These are phyloP conservation scores for Trypanosoma avium DNA, from an alignment of 208 protist genomes.

Conservation along the genomic window DNA sequence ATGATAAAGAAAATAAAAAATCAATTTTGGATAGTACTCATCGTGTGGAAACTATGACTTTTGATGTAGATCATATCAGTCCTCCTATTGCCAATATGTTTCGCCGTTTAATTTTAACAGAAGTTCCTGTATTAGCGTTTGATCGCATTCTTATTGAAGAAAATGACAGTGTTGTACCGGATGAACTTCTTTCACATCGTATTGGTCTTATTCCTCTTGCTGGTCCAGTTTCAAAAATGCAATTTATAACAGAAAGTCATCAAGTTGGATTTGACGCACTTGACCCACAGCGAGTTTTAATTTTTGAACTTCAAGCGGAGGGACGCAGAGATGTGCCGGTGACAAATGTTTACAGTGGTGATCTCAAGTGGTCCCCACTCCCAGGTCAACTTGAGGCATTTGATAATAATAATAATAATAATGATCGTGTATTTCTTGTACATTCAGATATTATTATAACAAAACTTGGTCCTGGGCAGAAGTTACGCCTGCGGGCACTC, in stretches of 20 bases:
- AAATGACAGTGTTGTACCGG: constrained; percentile 98
- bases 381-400: constrained; percentile 55
- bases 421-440: constrained; percentile 88
- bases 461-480: constrained; percentile 96
- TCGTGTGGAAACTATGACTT: constrained; percentile 77
- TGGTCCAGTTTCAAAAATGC: constrained; percentile 93
- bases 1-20: neutral
- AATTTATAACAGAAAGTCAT: constrained; percentile 73
- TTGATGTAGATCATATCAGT: constrained; percentile 78
- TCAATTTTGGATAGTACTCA: constrained; percentile 39
- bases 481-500: constrained; percentile 91
- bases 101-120: constrained; percentile 95
- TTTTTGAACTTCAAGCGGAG: constrained; percentile 83
- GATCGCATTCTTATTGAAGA: constrained; percentile 96
- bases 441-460: constrained; percentile 97
- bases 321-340: constrained; percentile 58
- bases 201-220: constrained; percentile 97
- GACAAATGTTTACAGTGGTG: constrained; percentile 87
- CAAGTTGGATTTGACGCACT: constrained; percentile 56
- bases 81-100: constrained; percentile 97
- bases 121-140: constrained; percentile 98
- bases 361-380: constrained; percentile 94
- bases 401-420: neutral
- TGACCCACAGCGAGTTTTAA: constrained; percentile 69
- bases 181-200: constrained; percentile 97